Evolutionary conservation across 345 rosid species (phyloP), one percentile per base, ranked within the genome.

Genomic region (Kernera saxatilis): DNA sequence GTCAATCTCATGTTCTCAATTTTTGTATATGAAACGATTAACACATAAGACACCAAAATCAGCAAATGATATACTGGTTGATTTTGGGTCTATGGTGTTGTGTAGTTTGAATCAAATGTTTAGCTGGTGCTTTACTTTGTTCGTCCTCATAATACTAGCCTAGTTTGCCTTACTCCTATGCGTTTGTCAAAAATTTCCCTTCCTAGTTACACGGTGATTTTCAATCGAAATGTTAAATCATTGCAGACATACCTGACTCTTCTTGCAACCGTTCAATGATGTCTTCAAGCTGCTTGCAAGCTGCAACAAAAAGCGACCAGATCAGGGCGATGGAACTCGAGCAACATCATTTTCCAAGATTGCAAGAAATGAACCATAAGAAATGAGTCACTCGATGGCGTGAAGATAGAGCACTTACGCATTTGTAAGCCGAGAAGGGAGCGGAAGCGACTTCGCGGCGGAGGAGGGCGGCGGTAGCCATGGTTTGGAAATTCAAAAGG

Each of bases 401-500:
- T 50, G 18, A n/a, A n/a, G n/a, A n/a, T n/a, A n/a, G n/a, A 21
- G 39, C 27, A 75, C 93, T 3, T 77, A 93, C 97, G 56, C 69
- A 81, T 88, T 69, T 86, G 79, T 73, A 86, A 33, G 91, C 92
- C 3, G 93, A 78, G 10, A 84, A 60, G 10, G 97, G 79, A 9
- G 87, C 67, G 13, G 86, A 71, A 7, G 84, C 84, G 25, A 85
- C 71, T 7, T 89, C 91, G 11, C 96, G 92, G 46, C 96, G 93
- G 25, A 94, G 81, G 22, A 94, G 79, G 69, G 84, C 84, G 0
- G 84, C 85, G 13, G 90, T 44, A 44, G 96, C 93, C 96, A 90
- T 92, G 17, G 36, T 15, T 22, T 58, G 35, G n/a, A 13, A 57
- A 40, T 39, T 66, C 54, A 35, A 44, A 54, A 29, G 55, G 40